phyloP scores from a whole-genome alignment of 345 rosid species.

The Microcos paniculata region DNA sequence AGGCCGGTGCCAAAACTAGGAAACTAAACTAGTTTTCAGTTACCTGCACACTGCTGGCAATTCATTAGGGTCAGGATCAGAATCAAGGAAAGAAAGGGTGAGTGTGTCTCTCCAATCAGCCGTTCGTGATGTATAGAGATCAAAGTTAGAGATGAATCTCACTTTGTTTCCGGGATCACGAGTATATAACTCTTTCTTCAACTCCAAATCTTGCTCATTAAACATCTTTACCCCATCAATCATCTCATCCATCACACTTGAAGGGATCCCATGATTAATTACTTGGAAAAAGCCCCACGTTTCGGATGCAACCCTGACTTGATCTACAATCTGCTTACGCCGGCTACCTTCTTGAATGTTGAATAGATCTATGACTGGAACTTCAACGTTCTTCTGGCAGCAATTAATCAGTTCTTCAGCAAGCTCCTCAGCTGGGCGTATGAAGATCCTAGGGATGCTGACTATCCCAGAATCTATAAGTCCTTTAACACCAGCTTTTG shows the following conservation, averaged over 20 bases:
- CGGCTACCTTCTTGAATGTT: constrained; percentile 2
- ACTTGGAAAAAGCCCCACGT: constrained; percentile 50
- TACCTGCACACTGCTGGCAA: constrained; percentile 25
- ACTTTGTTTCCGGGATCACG: constrained; percentile 17
- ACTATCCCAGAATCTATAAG: constrained; percentile 35
- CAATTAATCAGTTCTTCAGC: neutral
- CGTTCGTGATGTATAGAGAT: constrained; percentile 18
- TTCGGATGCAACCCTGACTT: constrained; percentile 33
- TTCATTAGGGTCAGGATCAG: constrained; percentile 14
- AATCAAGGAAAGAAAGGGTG: neutral
- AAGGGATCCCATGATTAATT: constrained; percentile 49
- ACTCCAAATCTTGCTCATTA: constrained; percentile 33
- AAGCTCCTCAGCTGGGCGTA: neutral
- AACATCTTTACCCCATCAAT: constrained; percentile 34
- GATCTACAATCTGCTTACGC: constrained; percentile 20
- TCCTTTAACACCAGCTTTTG: constrained; percentile 43
- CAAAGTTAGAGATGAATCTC: constrained; percentile 16
- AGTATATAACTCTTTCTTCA: constrained; percentile 34
- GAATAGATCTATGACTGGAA: constrained; percentile 45
- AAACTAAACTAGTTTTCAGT: neutral
- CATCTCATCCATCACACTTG: constrained; percentile 29
- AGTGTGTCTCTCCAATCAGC: constrained; percentile 31
- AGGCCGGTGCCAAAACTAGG: neutral
- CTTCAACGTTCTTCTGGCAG: neutral
- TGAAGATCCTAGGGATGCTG: constrained; percentile 35